Base-by-base conservation (phyloP, 192 early-diverging fungal species). In the Podila verticillata region DNA sequence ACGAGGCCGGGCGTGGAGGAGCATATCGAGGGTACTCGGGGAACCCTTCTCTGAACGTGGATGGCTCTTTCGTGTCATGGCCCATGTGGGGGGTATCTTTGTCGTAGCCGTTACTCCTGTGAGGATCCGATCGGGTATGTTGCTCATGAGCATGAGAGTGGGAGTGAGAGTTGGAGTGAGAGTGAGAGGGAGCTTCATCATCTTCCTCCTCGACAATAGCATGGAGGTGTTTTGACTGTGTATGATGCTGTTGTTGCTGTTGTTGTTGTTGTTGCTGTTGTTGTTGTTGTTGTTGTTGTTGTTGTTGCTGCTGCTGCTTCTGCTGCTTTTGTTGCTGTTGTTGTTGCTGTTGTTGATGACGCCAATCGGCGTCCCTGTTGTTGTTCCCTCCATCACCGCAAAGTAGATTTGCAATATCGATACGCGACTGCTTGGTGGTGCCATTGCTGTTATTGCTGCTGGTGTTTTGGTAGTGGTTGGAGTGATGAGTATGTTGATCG, bases 121-220 rank as follows among this genome's bases (percentile, higher is more conserved):
- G 51, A 24, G 20, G 4, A n/a, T 26, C 51, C 22, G 15, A 15
- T 47, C 51, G 54, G 19, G 73, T 26, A 66, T 66, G 39, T 44
- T 10, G 39, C 39, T 44, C 39, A 44, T 26, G 20, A 7, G 59
- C 49, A 56, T 35, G 28, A 30, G 39, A 32, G 22, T 30, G 32
- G 12, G 57, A 66, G 13, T 49, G 48, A 17, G 49, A 48, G 8
- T 22, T 12, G 1, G 68, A 61, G n/a, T 35, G 28, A n/a, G 39
- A 32, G 39, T 30, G 32, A 35, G 57, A 61, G n/a, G 51, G 48
- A 28, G 51, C 44, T 20, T 39, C 51, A 51, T 68, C 66, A 48
- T 79, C 69, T 19, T 47, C 58, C n/a, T 71, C 75, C 31, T 79
- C 69, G 10, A 58, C 66, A 64, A 79, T 79, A 20, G 75, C 68